Evolutionary conservation across 2,329 filamentous ascomycete species (phyloP), one percentile per base, ranked within the genome.

Genomic region (Aspergillus neoniger): DNA sequence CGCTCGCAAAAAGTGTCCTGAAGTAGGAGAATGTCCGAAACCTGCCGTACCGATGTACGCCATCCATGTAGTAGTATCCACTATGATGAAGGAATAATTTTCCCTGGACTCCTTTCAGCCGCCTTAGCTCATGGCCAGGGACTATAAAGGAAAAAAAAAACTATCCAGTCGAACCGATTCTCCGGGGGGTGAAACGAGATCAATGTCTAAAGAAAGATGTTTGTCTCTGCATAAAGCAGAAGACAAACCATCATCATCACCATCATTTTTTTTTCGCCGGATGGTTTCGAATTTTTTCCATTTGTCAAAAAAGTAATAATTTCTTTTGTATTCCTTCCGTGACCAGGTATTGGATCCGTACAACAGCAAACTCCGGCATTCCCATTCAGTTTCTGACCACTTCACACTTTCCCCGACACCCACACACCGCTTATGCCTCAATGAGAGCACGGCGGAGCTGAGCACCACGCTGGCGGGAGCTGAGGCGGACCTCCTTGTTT

Each of bases 381-480:
- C 70, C 71, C 70, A 67, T 74, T 71, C 66, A 68, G 67, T 68
- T 70, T 66, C 68, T 66, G 66, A 66, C 67, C 67, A 62, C 67
- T 63, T 65, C 61, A 64, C 55, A 64, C 55, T 66, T 57, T 65
- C 69, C 66, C 68, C 66, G 67, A 66, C 68, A 66, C 66, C 65
- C 59, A 65, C 60, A 67, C 63, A 71, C 67, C 72, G 66, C 70
- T 74, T 82, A 85, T 71, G 82, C 79, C 71, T 83, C 78, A 70
- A 85, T 85, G 76, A 89, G 85, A 71, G 86, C 85, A 77, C 81
- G 82, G 79, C 85, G 84, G 77, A 81, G 77, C 75, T 84, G 81
- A 74, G 81, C 77, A 74, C 92, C 95, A 80, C 93, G 92, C 88
- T 99, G 95, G 86, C 94, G 91, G 77, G 91, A 91, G 86, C 82